phyloP scores from a whole-genome alignment of 305 asterid species.

The Fraxinus baroniana region DNA sequence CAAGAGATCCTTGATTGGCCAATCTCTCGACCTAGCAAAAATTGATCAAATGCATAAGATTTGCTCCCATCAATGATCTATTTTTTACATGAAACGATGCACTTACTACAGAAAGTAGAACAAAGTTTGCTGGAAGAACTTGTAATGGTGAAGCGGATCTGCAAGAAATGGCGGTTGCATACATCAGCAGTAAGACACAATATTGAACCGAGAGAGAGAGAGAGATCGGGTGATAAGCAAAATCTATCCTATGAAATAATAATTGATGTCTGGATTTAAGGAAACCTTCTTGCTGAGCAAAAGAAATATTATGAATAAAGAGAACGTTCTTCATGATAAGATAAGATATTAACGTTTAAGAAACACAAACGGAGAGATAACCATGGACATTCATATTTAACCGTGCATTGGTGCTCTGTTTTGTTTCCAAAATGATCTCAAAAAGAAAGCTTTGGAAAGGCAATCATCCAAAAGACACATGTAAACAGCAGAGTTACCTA shows the following conservation, averaged over 20 bases:
- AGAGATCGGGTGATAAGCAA: not conserved
- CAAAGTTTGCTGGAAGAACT: conserved; percentile 77
- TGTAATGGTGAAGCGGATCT: conserved; percentile 67
- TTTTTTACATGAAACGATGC: conserved; percentile 10
- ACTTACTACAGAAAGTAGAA: conserved; percentile 74
- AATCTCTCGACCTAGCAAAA: conserved; percentile 67
- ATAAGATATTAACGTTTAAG: not conserved
- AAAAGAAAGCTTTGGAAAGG: not conserved
- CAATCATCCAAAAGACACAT: not conserved
- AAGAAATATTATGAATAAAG: not conserved
- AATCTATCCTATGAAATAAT: conserved; percentile 3
- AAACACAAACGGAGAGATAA: not conserved
- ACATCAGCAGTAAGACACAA: conserved; percentile 16
- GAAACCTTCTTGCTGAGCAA: conserved; percentile 11
- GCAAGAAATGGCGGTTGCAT: conserved; percentile 25
- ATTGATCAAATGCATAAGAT: conserved; percentile 13
- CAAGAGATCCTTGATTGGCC: conserved; percentile 81
- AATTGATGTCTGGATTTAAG: conserved; percentile 1
- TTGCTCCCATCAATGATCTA: conserved; percentile 20
- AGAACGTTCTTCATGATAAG: not conserved
- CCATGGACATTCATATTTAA: not conserved
- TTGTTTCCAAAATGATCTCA: not conserved
- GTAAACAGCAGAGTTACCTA: conserved; percentile 41
- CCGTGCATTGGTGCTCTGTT: not conserved
- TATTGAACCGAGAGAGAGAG: not conserved